Conservation (phyloP, 2,329 filamentous ascomycete species). For the Epichloe elymi region DNA sequence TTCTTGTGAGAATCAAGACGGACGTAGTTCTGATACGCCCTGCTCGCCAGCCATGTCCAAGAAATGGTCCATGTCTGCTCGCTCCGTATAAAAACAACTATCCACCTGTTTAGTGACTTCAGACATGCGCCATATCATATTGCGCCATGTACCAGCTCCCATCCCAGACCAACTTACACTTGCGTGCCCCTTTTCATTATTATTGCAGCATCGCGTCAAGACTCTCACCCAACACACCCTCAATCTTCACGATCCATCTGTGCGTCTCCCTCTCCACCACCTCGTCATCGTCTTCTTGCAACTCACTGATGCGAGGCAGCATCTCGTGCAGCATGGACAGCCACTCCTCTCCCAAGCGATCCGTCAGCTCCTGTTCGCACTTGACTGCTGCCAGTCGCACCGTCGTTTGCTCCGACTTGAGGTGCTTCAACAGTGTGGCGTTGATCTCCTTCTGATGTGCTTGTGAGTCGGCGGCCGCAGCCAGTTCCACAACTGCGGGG, state of each 20-base stretch:
- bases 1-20: too few relatives aligned
- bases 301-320: slow-evolving; percentile 87
- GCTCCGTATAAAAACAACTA: too few relatives aligned
- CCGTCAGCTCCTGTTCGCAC: slow-evolving; percentile 68
- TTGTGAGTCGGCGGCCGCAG: slow-evolving; percentile 65
- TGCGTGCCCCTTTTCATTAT: neutral
- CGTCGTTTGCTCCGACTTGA: slow-evolving; percentile 57
- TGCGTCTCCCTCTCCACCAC: slow-evolving; percentile 80
- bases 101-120: too few relatives aligned
- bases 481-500: slow-evolving; percentile 67
- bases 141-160: neutral
- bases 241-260: slow-evolving; percentile 81
- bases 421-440: slow-evolving; percentile 58
- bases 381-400: slow-evolving; percentile 73
- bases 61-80: too few relatives aligned
- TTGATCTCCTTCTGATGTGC: slow-evolving; percentile 91
- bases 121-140: neutral
- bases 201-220: slow-evolving; percentile 86
- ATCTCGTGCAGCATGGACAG: slow-evolving; percentile 83
- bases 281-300: slow-evolving; percentile 95
- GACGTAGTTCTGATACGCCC: too few relatives aligned
- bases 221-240: slow-evolving; percentile 78
- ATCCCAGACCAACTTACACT: neutral
- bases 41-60: too few relatives aligned
- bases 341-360: slow-evolving; percentile 85